Evolutionary conservation across 805 yeast genomes (phyloP).

Genomic region (Priceomyces castillae): DNA sequence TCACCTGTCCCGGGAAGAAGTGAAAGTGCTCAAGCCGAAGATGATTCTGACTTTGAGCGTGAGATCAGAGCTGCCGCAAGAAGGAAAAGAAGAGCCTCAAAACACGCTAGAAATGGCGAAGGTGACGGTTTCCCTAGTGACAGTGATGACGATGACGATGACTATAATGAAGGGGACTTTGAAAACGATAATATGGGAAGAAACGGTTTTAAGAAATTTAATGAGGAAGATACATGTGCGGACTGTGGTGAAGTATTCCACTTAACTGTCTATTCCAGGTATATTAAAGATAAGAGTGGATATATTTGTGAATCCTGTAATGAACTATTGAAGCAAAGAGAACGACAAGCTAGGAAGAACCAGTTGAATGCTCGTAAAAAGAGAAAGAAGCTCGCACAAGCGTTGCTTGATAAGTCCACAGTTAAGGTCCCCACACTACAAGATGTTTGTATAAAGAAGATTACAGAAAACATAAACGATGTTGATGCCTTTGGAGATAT

Average conservation of each 20-base stretch:
- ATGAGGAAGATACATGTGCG: constrained; percentile 59
- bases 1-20: constrained; percentile 5
- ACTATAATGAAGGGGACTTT: constrained; percentile 22
- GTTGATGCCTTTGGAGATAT: constrained; percentile 86
- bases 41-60: constrained; percentile 23
- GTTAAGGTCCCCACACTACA: constrained; percentile 69
- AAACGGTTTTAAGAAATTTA: constrained; percentile 32
- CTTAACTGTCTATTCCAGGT: constrained; percentile 65
- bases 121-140: constrained; percentile 15
- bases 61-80: constrained; percentile 39
- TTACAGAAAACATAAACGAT: constrained; percentile 64
- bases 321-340: constrained; percentile 36
- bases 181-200: constrained; percentile 23
- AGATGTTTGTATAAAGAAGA: constrained; percentile 70
- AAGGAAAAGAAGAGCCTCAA: constrained; percentile 40
- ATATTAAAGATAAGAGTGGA: constrained; percentile 52
- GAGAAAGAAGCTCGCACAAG: constrained; percentile 78
- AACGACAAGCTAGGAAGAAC: constrained; percentile 45
- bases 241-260: constrained; percentile 59
- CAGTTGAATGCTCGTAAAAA: constrained; percentile 67
- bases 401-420: constrained; percentile 70
- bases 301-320: constrained; percentile 67
- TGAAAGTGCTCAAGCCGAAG: constrained; percentile 12
- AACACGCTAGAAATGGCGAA: constrained; percentile 18
- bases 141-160: constrained; percentile 34